Percentiles rank a stretch among this genome's conserved stretches.
phyloP scores from a whole-genome alignment of 768 basidiomycete genomes.

The Naganishia onofrii region DNA sequence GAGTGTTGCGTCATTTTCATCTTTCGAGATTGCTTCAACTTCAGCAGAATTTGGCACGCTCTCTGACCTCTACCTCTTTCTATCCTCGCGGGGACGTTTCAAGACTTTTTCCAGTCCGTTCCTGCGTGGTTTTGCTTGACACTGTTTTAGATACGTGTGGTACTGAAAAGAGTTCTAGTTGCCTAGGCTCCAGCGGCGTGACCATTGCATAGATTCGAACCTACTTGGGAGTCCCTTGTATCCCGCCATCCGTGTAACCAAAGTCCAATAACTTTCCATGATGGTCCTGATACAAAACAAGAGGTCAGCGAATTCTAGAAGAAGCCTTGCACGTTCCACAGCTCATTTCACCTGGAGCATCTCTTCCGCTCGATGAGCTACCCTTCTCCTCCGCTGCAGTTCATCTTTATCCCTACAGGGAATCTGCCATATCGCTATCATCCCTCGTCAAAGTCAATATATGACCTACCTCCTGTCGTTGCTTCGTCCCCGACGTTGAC shows the following conservation, averaged over 20 bases:
- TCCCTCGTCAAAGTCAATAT: constrained; percentile 9
- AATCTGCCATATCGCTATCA: constrained; percentile 57
- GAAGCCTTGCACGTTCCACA: too few species aligned
- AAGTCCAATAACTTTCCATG: constrained; percentile 75
- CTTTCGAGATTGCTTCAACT: background rate
- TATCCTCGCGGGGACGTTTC: background rate
- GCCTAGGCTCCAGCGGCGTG: too few species aligned
- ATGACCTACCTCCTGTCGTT: constrained; percentile 34
- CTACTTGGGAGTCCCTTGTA: constrained; percentile 67
- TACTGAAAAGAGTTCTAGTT: constrained; percentile 26
- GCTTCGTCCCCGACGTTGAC: constrained; percentile 26
- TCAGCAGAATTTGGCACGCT: constrained; percentile 10
- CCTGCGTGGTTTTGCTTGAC: background rate
- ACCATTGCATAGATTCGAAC: too few species aligned
- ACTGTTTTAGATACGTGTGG: constrained; percentile 11
- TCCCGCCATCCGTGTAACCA: constrained; percentile 67
- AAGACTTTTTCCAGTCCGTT: constrained; percentile 1
- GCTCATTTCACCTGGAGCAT: constrained; percentile 65
- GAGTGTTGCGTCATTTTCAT: constrained; percentile 20
- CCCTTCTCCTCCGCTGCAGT: constrained; percentile 66
- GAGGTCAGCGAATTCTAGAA: background rate
- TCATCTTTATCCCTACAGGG: constrained; percentile 63
- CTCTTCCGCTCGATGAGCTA: constrained; percentile 78
- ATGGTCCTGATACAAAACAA: constrained; percentile 60
- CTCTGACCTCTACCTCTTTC: constrained; percentile 10